Evolutionary conservation across 2,329 filamentous ascomycete species (phyloP), one percentile per base, ranked within the genome.

Genomic region (Grosmannia huntii): DNA sequence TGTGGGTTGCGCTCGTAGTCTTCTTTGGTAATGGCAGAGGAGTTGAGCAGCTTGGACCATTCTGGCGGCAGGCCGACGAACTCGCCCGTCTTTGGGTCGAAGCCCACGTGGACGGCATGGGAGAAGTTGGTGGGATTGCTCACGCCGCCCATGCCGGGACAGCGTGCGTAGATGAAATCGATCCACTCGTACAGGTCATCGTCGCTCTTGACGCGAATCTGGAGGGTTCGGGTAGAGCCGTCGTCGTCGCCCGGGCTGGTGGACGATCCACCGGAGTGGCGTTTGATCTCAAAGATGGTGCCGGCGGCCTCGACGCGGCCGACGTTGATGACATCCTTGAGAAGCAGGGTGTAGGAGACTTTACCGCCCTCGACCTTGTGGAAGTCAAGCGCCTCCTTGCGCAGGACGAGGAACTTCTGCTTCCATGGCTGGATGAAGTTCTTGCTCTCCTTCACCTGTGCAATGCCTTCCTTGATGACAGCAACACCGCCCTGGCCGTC

Each of bases 131-230:
- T 97, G 6, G 94, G 94, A 71, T 97, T 96, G 74, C 92, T 96
- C 59, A 99, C 94, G 65, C 94, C 94, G 61, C 94, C 91, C 90
- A 97, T 96, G 62, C 90, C 92, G 21, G 94, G 94, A 71, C 92
- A 97, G 63, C 92, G 87, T 65, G 92, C 90, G 70, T 97, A 97
- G 64, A 99, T 95, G 70, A 91, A 89, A 71, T 99, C 94, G 67
- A 97, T 96, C 94, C 94, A 99, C 67, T 95, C 90, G 72, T 99
- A 99, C 57, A 99, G 84, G 65, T 99, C 94, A 68, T 96, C 92
- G 67, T 99, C 94, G 59, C 85, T 87, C 73, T 96, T 95, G 66
- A 97, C 90, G 69, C 88, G 90, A 70, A 96, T 94, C 63, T 94
- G 90, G 56, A 96, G 82, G 4, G 89, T 88, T 70, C 88, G 90